Base-by-base conservation (phyloP, 129 eudicot genomes). In the Lonicera japonica region DNA sequence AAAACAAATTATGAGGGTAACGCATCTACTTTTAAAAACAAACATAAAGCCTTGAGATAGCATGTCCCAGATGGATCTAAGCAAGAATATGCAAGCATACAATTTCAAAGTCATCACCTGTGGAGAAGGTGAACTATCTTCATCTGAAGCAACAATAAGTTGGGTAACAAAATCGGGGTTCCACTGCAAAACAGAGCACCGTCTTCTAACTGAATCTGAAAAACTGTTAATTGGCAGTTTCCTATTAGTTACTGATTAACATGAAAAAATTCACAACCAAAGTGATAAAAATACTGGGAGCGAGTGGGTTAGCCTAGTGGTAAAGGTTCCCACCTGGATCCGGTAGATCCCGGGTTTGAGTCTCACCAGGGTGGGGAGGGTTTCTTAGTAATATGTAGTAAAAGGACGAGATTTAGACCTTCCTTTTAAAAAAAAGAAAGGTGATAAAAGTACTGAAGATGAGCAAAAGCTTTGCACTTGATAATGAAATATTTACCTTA, bases 151-250 rank as follows among this genome's bases (percentile, higher is more conserved):
- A 74, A 92, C 86, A 73, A 92, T 68, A 50, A 92, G 82, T 75
- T 92, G 98, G 55, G 98, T 92, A 52, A 95, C 86, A 79, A 92
- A 75, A 71, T 92, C 96, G 52, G 98, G 98, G 70, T 92, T 77
- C 98, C 98, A 92, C 79, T 92, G 98, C 80, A 92, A 77, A 71
- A 87, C 98, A 80, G 98, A 92, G 88, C 98, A 87, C 70, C 96
- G 76, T 77, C 91, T 85, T 74, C 84, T 85, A 63, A 68, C 78
- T 54, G 98, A 70, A 80, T 91, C 98, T 68, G 94, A 56, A 70
- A 92, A 92, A 68, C 98, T 92, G 91, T 72, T 25, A 17, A 29
- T 73, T 56, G 72, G 34, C 63, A 65, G 34, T 39, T 39, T 58
- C 21, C 67, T 46, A 52, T 38, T 46, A 20, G 55, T 66, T 24